Evolutionary conservation across 441 rosid species (phyloP), one percentile per base, ranked within the genome.

Genomic region (Corymbia citriodora): DNA sequence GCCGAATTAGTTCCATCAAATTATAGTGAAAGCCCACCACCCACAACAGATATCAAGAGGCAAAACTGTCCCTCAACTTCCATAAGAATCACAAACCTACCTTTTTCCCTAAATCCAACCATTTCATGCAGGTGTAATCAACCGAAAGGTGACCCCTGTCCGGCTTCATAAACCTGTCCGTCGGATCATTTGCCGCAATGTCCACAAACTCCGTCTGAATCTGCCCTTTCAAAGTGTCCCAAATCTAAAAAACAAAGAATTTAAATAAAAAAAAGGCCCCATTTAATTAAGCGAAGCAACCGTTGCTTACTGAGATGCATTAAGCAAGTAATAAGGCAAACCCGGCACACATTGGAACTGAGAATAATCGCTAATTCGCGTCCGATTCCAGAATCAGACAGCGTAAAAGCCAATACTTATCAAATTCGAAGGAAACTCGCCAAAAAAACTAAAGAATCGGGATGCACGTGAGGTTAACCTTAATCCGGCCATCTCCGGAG

Each of bases 91-190:
- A 88, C 57, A 18, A 49, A 59, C 70, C 8, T 52, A 97, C 99
- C 98, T 94, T 95, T 92, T 91, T 93, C 86, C 96, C 97, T 29
- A 93, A 68, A 57, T 97, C 93, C 93, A 95, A 53, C 99, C 99
- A 97, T 91, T 96, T 95, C 95, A 97, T 97, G 93, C 99, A 97
- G 8, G 97, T 95, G 89, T 96, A 97, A 92, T 97, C 99, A 31
- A 95, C 92, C 0, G 97, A 94, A 90, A 97, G 96, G 89, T 96
- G 98, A 54, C 97, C 98, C 92, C 94, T 94, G 81, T 94, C 95
- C 7, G 90, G 92, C 89, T 93, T 96, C 85, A 92, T 89, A 91
- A 90, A 93, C 40, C 93, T 63, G 53, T 94, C 92, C 3, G 89
- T 91, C 36, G 88, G 94, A 87, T 94, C 95, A 52, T 91, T 88